Conservation (phyloP, 2,329 filamentous ascomycete species). For the Pyrenochaeta sp. region DNA sequence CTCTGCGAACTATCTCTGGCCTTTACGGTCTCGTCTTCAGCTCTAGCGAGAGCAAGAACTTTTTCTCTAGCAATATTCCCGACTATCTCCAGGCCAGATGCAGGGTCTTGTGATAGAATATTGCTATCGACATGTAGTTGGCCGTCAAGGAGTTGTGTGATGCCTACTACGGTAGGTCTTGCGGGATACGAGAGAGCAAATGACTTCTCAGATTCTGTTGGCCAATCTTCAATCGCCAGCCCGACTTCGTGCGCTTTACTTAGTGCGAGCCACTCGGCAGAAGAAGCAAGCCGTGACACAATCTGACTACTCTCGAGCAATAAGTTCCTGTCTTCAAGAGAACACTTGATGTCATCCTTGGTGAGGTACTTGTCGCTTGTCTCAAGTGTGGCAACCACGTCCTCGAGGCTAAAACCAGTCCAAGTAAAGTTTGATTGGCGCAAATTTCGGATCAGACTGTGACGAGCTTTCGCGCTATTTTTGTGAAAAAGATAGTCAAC, state of each 20-base stretch:
- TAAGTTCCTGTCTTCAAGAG: constrained; percentile 65
- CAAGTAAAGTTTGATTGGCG: constrained; percentile 88
- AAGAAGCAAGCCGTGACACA: constrained; percentile 66
- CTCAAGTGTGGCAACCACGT: constrained; percentile 70
- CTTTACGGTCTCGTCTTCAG: constrained; percentile 21
- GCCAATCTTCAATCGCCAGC: constrained; percentile 73
- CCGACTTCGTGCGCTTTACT: constrained; percentile 80
- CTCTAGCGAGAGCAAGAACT: constrained; percentile 29
- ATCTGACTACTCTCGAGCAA: constrained; percentile 71
- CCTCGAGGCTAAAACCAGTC: constrained; percentile 72
- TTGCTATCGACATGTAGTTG: constrained; percentile 61
- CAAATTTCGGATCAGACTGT: constrained; percentile 77
- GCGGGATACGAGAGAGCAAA: constrained; percentile 69
- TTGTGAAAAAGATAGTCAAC: constrained; percentile 89
- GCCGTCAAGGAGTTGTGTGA: constrained; percentile 63
- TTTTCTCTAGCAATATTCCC: constrained; percentile 38
- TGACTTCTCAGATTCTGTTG: constrained; percentile 62
- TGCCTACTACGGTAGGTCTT: constrained; percentile 63
- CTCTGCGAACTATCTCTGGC: constrained; percentile 6
- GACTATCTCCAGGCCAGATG: constrained; percentile 33
- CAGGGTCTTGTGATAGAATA: constrained; percentile 32
- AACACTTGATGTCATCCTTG: constrained; percentile 67
- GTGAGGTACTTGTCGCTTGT: constrained; percentile 72
- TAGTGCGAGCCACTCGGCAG: constrained; percentile 70
- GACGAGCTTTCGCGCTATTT: constrained; percentile 71